phyloP scores from a whole-genome alignment of 768 basidiomycete species.

The Gloeophyllum trabeum region DNA sequence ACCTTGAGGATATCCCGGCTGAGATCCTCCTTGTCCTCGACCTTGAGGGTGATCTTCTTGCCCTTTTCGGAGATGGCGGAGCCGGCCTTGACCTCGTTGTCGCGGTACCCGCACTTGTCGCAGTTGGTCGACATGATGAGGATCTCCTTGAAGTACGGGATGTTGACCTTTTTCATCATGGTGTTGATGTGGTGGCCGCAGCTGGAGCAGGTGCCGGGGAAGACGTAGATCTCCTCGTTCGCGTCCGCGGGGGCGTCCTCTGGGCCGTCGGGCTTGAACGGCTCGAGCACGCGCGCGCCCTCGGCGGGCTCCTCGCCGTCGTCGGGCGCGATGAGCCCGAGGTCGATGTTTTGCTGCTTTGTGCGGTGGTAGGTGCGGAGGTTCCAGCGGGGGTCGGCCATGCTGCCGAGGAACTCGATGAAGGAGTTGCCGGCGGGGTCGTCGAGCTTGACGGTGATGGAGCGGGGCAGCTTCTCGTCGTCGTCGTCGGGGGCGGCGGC shows the following conservation, averaged over 20 bases:
- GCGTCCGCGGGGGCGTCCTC: constrained; percentile 17
- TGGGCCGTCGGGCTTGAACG: constrained; percentile 1
- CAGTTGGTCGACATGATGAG: constrained; percentile 99
- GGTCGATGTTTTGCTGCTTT: constrained; percentile 62
- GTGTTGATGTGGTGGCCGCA: constrained; percentile 81
- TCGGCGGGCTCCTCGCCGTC: constrained; percentile 18
- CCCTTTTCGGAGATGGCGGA: constrained; percentile 81
- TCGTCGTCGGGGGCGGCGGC: too few species aligned
- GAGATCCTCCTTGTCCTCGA: constrained; percentile 87
- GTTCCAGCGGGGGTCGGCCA: constrained; percentile 90
- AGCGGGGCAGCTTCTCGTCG: constrained; percentile 22
- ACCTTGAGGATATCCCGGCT: constrained; percentile 93
- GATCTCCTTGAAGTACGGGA: constrained; percentile 98
- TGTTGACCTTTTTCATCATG: constrained; percentile 90
- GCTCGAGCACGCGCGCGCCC: neutral
- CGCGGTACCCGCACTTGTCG: constrained; percentile 88
- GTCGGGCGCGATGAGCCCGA: constrained; percentile 59
- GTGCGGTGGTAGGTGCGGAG: constrained; percentile 75
- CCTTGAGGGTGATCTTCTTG: constrained; percentile 78
- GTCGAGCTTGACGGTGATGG: constrained; percentile 79
- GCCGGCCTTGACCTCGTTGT: constrained; percentile 97
- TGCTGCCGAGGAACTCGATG: constrained; percentile 78
- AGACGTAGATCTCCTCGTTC: constrained; percentile 83
- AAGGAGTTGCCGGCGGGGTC: constrained; percentile 97
- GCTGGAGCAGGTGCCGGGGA: constrained; percentile 80